phyloP scores from a whole-genome alignment of 257 asterid genomes.

The Verbena officinalis region DNA sequence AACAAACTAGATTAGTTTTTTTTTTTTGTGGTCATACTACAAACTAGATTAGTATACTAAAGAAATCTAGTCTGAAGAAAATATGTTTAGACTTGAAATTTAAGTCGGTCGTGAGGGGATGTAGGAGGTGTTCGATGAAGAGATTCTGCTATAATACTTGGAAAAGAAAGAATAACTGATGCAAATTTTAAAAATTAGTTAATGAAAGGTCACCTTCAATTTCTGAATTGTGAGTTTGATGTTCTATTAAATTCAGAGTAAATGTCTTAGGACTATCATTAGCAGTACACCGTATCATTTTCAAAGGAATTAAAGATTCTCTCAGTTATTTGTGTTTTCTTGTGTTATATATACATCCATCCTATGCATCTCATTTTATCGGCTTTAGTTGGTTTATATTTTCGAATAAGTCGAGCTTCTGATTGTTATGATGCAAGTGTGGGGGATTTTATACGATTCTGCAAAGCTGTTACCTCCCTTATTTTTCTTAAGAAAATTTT shows the following conservation, averaged over 20 bases:
- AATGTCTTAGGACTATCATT: background rate
- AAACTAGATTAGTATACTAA: background rate
- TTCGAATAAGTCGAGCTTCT: too few relatives aligned
- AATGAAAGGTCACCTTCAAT: too few relatives aligned
- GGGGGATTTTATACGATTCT: background rate
- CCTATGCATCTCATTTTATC: background rate
- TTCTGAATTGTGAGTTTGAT: too few relatives aligned
- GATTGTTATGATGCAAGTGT: too few relatives aligned
- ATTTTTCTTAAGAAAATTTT: conserved; percentile 9
- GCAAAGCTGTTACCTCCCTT: too few relatives aligned
- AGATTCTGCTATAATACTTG: background rate
- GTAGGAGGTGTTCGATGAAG: background rate
- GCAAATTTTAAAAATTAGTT: background rate
- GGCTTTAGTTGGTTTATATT: background rate
- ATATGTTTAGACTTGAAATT: background rate
- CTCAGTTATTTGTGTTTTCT: background rate
- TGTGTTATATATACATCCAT: background rate
- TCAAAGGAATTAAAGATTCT: background rate
- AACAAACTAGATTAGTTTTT: background rate
- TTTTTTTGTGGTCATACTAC: too few relatives aligned
- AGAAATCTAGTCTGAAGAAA: background rate
- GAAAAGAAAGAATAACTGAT: background rate
- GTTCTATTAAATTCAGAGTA: too few relatives aligned
- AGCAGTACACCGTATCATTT: background rate
- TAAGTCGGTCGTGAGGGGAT: background rate